Conservation (phyloP, 2,329 filamentous ascomycete genomes). For the Leptodontidium sp. region DNA sequence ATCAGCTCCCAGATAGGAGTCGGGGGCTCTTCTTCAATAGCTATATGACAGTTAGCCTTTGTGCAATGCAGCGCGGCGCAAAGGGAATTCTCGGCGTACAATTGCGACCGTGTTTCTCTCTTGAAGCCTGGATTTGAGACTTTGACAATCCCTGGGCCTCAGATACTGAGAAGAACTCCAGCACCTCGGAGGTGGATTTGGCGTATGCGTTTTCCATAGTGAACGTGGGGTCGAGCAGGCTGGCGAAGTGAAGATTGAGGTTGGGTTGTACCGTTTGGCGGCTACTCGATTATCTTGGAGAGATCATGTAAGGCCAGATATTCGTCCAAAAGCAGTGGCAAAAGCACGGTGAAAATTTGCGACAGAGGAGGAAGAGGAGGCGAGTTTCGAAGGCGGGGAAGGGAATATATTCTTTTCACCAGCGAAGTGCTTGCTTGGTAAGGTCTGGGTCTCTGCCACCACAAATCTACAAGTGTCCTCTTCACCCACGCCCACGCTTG, state of each 20-base stretch:
- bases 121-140: constrained; percentile 62
- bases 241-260: constrained; percentile 18
- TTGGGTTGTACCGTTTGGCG: constrained; percentile 30
- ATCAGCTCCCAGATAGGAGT: constrained; percentile 97
- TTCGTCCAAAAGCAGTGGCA: constrained; percentile 23
- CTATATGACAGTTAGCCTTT: constrained; percentile 51
- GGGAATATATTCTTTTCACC: constrained; percentile 5
- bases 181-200: constrained; percentile 64
- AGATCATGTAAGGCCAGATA: constrained; percentile 33
- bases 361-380: constrained; percentile 15
- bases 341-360: constrained; percentile 23
- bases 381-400: constrained; percentile 6
- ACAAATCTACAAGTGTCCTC: constrained; percentile 33
- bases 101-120: constrained; percentile 71
- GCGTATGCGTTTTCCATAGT: constrained; percentile 71
- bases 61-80: constrained; percentile 25
- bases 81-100: constrained; percentile 55
- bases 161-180: constrained; percentile 66
- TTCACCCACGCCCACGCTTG: constrained; percentile 24
- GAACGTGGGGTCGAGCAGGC: constrained; percentile 25
- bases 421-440: constrained; percentile 19
- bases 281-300: constrained; percentile 30
- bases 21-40: constrained; percentile 87
- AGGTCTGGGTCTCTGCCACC: constrained; percentile 18
- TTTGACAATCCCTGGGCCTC: constrained; percentile 63